Percentiles rank a stretch among this genome's conserved stretches.
Conservation (phyloP, 2,329 filamentous ascomycete species). For the Monosporascus sp. region DNA sequence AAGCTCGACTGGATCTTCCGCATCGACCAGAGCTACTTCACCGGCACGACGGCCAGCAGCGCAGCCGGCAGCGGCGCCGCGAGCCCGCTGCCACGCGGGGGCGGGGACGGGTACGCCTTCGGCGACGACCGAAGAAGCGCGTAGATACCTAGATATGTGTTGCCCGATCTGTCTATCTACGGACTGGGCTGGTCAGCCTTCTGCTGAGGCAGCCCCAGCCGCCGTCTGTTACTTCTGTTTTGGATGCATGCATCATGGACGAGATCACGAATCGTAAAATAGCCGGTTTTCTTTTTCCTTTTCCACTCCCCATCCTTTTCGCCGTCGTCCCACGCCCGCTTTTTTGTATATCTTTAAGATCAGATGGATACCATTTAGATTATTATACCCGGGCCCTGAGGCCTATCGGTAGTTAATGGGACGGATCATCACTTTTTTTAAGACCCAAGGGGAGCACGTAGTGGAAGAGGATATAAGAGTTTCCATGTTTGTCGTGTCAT, state of each 20-base stretch:
- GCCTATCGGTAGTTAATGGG: not conserved
- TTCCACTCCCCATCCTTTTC: not conserved
- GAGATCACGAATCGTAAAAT: not conserved
- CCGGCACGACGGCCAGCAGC: conserved; percentile 20
- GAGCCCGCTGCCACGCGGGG: conserved; percentile 6
- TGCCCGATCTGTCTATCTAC: not conserved
- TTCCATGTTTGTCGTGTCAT: too few species aligned
- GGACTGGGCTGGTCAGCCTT: not conserved
- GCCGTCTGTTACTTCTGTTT: not conserved
- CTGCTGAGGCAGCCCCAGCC: too few species aligned
- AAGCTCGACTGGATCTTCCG: conserved; percentile 97
- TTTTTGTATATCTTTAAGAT: not conserved
- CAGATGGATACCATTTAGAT: not conserved
- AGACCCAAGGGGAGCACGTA: conserved; percentile 12
- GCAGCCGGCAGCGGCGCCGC: conserved; percentile 32
- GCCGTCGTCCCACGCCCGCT: not conserved
- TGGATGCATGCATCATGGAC: not conserved
- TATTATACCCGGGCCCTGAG: not conserved
- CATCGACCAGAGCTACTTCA: conserved; percentile 74
- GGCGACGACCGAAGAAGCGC: not conserved
- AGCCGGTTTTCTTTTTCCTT: not conserved
- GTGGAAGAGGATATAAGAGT: conserved; percentile 14
- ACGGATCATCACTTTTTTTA: not conserved
- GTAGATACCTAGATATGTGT: not conserved
- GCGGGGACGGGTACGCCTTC: not conserved